Base-by-base conservation (phyloP, 2,329 filamentous ascomycete genomes). In the Neobulgaria alba region DNA sequence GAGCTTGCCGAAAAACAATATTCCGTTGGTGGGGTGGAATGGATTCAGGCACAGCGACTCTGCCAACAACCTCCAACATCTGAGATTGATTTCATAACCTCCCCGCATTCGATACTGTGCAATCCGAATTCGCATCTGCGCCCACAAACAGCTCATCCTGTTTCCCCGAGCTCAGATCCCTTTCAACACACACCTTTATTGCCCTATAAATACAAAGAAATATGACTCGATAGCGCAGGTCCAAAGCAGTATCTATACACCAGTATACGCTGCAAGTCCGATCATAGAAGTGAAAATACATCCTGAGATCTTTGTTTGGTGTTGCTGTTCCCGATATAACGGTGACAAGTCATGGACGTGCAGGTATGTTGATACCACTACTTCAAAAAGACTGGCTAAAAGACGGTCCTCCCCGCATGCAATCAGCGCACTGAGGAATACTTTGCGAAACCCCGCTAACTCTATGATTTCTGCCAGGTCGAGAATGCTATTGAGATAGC, bases 401-500 rank as follows among this genome's bases (percentile, higher is more conserved):
- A n/a, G n/a, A n/a, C n/a, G n/a, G n/a, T n/a, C n/a, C n/a, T 31
- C 18, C 23, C 16, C 18, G 14, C 20, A 38, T n/a, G n/a, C n/a
- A n/a, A n/a, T n/a, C n/a, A n/a, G n/a, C n/a, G 9, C 32, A 23
- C 26, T 29, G 10, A n/a, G n/a, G n/a, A n/a, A n/a, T n/a, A n/a
- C n/a, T 18, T 33, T 17, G 29, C n/a, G 35, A 43, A 43, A 17
- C 29, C 26, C 9, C 38, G 18, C 45, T 54, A 36, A 56, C 26
- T 19, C 9, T 36, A 12, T 40, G 12, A 36, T 31, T n/a, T 43
- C n/a, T 43, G 20, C 29, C 76, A 95, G 86, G 81, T 95, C 64
- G 85, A 92, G 68, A 90, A 86, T 68, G 92, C 92, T 65, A 92
- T 96, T 68, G 79, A 92, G 64, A 93, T 96, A 67, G 86, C 87